Percentiles rank a stretch among this genome's conserved stretches.
These are phyloP conservation scores for Talaromyces trachyspermus DNA, from an alignment of 495 filamentous ascomycete genomes.

Conservation along the genomic window DNA sequence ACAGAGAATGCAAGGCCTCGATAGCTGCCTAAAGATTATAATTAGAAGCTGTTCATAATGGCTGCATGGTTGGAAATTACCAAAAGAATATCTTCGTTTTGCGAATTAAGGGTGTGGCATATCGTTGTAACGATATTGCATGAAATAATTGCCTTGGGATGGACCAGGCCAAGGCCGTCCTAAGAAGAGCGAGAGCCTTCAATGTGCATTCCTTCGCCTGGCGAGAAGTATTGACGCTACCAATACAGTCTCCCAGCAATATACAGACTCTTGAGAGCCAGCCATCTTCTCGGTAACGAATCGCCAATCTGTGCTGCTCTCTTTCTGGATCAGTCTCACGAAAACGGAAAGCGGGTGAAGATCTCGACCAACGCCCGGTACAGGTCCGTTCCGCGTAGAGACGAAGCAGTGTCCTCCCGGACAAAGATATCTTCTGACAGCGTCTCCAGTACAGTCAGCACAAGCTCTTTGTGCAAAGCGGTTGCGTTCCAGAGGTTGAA, in stretches of 20 bases:
- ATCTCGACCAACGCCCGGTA: conserved; percentile 88
- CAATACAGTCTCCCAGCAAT: conserved; percentile 66
- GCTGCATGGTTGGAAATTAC: conserved; percentile 32
- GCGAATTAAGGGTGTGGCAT: conserved; percentile 64
- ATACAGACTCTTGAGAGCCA: conserved; percentile 76
- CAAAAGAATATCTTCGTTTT: conserved; percentile 68
- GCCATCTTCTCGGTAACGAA: conserved; percentile 71
- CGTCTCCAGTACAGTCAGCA: conserved; percentile 80
- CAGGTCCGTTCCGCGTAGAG: conserved; percentile 70
- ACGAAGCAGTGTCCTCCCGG: conserved; percentile 78
- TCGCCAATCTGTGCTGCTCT: conserved; percentile 47
- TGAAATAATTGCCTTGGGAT: conserved; percentile 71
- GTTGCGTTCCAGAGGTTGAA: conserved; percentile 73
- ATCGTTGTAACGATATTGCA: conserved; percentile 63
- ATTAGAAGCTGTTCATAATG: conserved; percentile 15
- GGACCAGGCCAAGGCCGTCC: conserved; percentile 73
- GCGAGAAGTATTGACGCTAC: conserved; percentile 53
- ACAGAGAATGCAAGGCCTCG: conserved; percentile 77
- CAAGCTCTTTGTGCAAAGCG: conserved; percentile 68
- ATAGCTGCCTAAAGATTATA: conserved; percentile 57
- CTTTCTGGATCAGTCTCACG: conserved; percentile 64
- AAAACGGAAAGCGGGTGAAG: conserved; percentile 74
- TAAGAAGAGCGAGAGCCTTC: conserved; percentile 66
- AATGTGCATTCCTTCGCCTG: conserved; percentile 55
- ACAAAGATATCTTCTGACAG: conserved; percentile 92